Base-by-base conservation (phyloP, 1,284 basidiomycete genomes). In the Pholiota adiposa region DNA sequence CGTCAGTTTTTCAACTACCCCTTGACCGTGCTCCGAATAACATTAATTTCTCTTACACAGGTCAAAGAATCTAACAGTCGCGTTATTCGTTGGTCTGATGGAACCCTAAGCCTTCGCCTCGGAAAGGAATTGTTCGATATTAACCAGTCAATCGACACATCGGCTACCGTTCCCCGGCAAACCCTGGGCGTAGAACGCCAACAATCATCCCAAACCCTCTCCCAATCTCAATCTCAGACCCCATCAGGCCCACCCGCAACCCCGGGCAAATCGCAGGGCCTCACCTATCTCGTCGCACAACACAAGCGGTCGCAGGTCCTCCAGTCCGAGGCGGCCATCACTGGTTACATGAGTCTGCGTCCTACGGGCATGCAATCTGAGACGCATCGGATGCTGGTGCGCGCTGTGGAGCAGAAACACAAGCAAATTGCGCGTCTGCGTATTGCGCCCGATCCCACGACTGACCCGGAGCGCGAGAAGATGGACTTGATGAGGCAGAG, bases 91-190 rank as follows among this genome's bases (percentile, higher is more conserved):
- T 97, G 95, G 95, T 96, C 93, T 21, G 96, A 97, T 70, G 95
- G 95, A 25, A 84, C 90, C 14, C 78, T 93, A 64, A 95, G 93
- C 68, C 83, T 97, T 36, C 89, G 92, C 65, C 79, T 97, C 56
- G 95, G 96, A 52, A 90, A 90, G 73, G 96, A 97, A 70, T 80
- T 96, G 4, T 96, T 96, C 73, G 94, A 97, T 76, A 88, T 97
- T 60, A 87, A 83, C 53, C 83, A 90, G 71, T 87, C 83, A 59
- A 77, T 90, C 60, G 92, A 94, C 69, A 88, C 83, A 9, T 90
- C 90, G 8, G 88, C 84, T 43, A 79, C 80, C 36, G 73, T 84
- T 41, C 73, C 83, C 38, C 84, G 84, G 46, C 81, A 86, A 63
- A 77, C 81, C 18, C 71, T 86, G 57, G 84, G 85, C 29, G 73